These are phyloP conservation scores for Magnolia officinalis DNA, from an alignment of 164 flowering plant species.

Conservation along the genomic window DNA sequence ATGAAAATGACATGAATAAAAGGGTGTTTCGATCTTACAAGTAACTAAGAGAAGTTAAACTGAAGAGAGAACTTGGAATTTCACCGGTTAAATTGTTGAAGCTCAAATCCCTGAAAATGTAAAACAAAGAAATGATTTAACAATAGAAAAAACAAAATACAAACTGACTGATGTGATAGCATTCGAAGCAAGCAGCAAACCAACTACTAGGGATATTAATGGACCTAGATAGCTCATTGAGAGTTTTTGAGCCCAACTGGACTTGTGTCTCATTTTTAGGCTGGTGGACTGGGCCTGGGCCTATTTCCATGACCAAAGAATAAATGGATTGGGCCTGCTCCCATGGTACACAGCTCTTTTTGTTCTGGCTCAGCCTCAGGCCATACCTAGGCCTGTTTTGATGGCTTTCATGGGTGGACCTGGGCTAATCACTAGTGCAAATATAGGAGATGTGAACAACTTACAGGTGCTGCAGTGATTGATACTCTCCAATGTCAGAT, in stretches of 20 bases:
- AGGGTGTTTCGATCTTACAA: conserved; percentile 10
- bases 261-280: background rate
- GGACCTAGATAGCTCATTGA: background rate
- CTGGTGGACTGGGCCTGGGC: background rate
- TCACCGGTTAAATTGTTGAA: conserved; percentile 18
- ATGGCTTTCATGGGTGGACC: background rate
- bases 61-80: conserved; percentile 12
- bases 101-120: conserved; percentile 17
- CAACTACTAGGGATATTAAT: no score
- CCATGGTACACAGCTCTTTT: conserved; percentile 7
- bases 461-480: conserved; percentile 48
- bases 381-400: background rate
- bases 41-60: conserved; percentile 7
- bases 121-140: background rate
- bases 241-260: background rate
- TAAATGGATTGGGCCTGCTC: background rate
- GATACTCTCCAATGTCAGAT: conserved; percentile 42
- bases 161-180: background rate
- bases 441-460: conserved; percentile 12
- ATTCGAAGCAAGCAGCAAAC: background rate
- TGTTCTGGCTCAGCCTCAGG: conserved; percentile 13
- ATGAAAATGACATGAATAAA: background rate
- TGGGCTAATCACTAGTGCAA: background rate
- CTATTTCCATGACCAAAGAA: background rate
- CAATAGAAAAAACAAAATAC: background rate